Evolutionary conservation across 139 green algal species (phyloP), one percentile per base, ranked within the genome.

Genomic region (Chlamydomonas sphaeroides): DNA sequence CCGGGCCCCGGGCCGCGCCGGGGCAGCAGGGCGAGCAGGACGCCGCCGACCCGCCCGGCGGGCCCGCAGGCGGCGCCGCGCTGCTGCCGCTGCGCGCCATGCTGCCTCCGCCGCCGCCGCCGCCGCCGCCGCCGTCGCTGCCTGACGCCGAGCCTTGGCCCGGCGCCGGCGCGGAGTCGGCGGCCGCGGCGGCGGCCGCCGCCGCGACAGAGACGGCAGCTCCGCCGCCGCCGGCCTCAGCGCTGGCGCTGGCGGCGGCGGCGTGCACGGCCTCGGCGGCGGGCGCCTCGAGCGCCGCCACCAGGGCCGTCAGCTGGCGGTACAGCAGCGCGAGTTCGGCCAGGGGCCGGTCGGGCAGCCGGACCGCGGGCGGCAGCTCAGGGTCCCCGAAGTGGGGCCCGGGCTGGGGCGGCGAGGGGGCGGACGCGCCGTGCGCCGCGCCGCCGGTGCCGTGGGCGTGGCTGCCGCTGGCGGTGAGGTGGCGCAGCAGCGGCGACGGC

Each of bases 261-360:
- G 20, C 45, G 5, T 18, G 48, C 33, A 5, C 61, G 2, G 45
- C 32, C 26, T 8, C 51, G 7, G 33, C 48, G 26, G 65, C 71
- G 14, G 53, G 71, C 5, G 5, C 56, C 56, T 79, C 66, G 61
- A 89, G 36, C 32, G 85, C 79, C 68, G 95, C 72, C 82, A 94
- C 97, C 84, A 93, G 92, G 66, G 94, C 83, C 42, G 91, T 76
- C 84, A 98, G 83, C 80, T 94, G 84, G 38, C 92, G 90, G 85
- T 94, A 89, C 65, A 96, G 89, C 21, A 94, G n/a, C n/a, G n/a
- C n/a, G n/a, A n/a, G n/a, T n/a, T n/a, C n/a, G n/a, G n/a, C 84
- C 61, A 93, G 86, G 68, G 98, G 85, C 62, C 84, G 69, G 8
- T 88, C 85, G 38, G 98, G 89, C 63, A 95, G 89, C 32, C 49